Evolutionary conservation across 352 stramenopile genomes (phyloP), one percentile per base, ranked within the genome.

Genomic region (Blastocystis sp.): DNA sequence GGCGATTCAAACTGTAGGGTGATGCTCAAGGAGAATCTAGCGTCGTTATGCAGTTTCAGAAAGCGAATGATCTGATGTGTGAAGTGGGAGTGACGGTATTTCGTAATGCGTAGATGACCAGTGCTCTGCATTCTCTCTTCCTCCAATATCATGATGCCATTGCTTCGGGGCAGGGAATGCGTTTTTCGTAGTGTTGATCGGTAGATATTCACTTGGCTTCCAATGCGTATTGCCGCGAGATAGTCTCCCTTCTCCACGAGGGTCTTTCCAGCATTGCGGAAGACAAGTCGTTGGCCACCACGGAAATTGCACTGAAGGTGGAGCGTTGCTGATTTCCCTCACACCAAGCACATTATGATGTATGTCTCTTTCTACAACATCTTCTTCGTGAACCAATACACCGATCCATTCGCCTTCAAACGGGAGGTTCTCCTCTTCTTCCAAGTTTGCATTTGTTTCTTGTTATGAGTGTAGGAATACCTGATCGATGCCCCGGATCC

Each of bases 281-380:
- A 34, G 40, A 66, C n/a, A n/a, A n/a, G 61, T 40, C 40, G 1
- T 64, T 65, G 71, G 6, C 21, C 60, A 77, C 28, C 0, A 34
- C 28, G 28, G 28, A 34, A 34, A 34, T 34, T 34, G 28, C 28
- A 34, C 28, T 34, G 28, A 34, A 34, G 28, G 28, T 34, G 28
- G 28, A 34, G 28, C 28, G 28, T 34, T 34, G 28, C 28, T 34
- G 28, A 34, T 34, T 34, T 34, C 28, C 28, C 28, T 77, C 45
- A 17, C 34, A 17, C 60, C 9, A 34, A 81, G 45, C 19, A 64
- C 3, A 40, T 54, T 11, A 21, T 21, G 4, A 81, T 52, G n/a
- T 81, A 65, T 21, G 17, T 81, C 19, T 54, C 21, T 38, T 45
- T 81, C 38, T 81, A 63, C 43, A n/a, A 19, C 11, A 64, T 81